Evolutionary conservation across 805 yeast genomes (phyloP).

Genomic region (Grigorovia humatica): DNA sequence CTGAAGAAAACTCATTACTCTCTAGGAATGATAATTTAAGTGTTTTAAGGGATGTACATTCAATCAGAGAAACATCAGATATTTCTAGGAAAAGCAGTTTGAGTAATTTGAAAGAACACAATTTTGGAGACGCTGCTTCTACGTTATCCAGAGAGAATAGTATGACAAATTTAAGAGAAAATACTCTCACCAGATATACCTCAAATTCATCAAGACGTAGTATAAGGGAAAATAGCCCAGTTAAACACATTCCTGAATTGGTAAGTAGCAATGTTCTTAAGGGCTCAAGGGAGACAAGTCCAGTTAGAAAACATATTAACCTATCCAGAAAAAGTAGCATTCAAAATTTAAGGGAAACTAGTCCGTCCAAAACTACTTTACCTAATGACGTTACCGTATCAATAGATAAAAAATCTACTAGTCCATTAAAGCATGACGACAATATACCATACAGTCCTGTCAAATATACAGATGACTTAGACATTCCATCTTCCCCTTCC

Average conservation of each 20-base stretch:
- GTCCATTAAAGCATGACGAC: background rate
- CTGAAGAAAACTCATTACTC: background rate
- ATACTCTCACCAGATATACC: background rate
- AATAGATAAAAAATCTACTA: background rate
- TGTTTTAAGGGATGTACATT: background rate
- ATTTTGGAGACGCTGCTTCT: background rate
- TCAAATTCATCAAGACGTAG: background rate
- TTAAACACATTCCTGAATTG: background rate
- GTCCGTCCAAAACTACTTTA: background rate
- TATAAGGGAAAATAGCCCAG: background rate
- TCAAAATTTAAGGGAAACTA: background rate
- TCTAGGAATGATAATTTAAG: background rate
- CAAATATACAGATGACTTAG: constrained; percentile 2
- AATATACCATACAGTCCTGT: constrained; percentile 4
- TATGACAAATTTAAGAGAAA: background rate
- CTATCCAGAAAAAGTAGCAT: background rate
- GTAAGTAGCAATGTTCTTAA: background rate
- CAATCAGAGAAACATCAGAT: background rate
- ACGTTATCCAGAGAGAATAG: background rate
- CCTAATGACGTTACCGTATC: background rate
- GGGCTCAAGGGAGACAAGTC: background rate
- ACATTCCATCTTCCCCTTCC: constrained; percentile 4
- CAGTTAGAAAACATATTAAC: background rate
- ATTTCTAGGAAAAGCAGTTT: background rate
- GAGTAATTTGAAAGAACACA: background rate